Evolutionary conservation across 1,284 basidiomycete species (phyloP), one percentile per base, ranked within the genome.

Genomic region (Ganoderma sinense): DNA sequence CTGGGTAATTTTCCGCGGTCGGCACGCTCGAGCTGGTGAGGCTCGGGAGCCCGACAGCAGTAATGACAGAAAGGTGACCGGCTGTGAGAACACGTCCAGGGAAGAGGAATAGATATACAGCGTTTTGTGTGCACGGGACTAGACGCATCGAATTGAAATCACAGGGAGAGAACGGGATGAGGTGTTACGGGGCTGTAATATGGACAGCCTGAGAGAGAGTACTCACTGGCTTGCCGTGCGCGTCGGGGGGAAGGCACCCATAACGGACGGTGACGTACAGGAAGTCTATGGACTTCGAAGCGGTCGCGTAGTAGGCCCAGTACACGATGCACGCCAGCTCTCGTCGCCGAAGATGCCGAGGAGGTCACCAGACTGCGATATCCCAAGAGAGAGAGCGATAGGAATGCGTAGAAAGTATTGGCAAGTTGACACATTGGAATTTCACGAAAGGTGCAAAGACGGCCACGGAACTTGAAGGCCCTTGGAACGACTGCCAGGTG

Each of bases 401-500:
- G 14, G 18, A n/a, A 23, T n/a, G 36, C 10, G 33, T 10, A 10
- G 29, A 13, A 7, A 39, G 56, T 11, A 7, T 39, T 39, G 8
- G 36, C 36, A 39, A 39, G 8, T 39, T 39, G 36, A 39, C 36
- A 5, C 36, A 1, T 11, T 39, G 36, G 36, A 10, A 39, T 39
- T 41, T 16, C n/a, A 43, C 4, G 14, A 43, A 61, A 6, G 2
- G 36, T 14, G 33, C 18, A n/a, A 33, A 41, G 36, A 16, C 58
- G 18, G 8, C 8, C 14, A n/a, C 53, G 8, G 64, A 68, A 69
- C 58, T 31, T 23, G 40, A 40, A 14, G 45, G 39, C 60, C 18
- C 11, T 36, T 59, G 62, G 48, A 63, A 67, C 62, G 39, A 64
- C 61, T 56, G 14, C 68, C 56, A n/a, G 67, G 65, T 66, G 60